phyloP scores from a whole-genome alignment of 495 filamentous ascomycete genomes.

The Penicillium flavigenum region DNA sequence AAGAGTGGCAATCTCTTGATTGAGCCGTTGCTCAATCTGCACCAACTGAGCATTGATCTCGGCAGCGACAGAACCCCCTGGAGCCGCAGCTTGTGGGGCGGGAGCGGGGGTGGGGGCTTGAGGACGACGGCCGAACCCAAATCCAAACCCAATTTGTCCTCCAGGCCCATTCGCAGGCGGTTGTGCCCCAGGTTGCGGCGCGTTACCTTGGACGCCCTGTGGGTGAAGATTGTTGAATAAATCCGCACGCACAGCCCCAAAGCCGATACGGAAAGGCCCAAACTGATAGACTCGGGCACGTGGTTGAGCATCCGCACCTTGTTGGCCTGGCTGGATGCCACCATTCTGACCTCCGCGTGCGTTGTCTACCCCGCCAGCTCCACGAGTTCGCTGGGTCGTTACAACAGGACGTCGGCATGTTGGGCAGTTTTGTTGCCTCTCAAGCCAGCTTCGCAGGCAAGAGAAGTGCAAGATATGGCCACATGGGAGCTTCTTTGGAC shows the following conservation, averaged over 20 bases:
- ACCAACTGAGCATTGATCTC: slow-evolving; percentile 56
- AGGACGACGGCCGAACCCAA: slow-evolving; percentile 45
- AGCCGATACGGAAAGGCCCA: slow-evolving; percentile 58
- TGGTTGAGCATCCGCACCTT: slow-evolving; percentile 37
- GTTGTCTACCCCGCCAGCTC: slow-evolving; percentile 28
- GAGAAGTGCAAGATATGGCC: slow-evolving; percentile 93
- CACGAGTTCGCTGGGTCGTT: slow-evolving; percentile 31
- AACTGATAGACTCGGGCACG: slow-evolving; percentile 53
- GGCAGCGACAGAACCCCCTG: slow-evolving; percentile 15
- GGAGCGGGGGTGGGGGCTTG: slow-evolving; percentile 20
- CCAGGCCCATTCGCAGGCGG: slow-evolving; percentile 28
- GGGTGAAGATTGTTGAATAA: slow-evolving; percentile 54
- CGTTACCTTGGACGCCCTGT: slow-evolving; percentile 47
- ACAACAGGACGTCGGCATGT: slow-evolving; percentile 84
- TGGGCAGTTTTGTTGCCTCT: slow-evolving; percentile 95
- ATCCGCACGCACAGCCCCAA: slow-evolving; percentile 55
- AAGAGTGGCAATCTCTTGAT: slow-evolving; percentile 60
- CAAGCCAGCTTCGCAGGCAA: slow-evolving; percentile 95
- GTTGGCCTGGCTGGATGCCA: slow-evolving; percentile 29
- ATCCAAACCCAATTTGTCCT: slow-evolving; percentile 44
- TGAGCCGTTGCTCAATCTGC: slow-evolving; percentile 64
- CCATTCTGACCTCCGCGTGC: slow-evolving; percentile 31
- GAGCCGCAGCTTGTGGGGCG: slow-evolving; percentile 16
- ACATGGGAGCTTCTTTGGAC: slow-evolving; percentile 94
- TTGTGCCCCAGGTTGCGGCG: slow-evolving; percentile 34